These are phyloP conservation scores for Vitis hybrid DNA, from an alignment of 177 flowering plant genomes.

Conservation along the genomic window DNA sequence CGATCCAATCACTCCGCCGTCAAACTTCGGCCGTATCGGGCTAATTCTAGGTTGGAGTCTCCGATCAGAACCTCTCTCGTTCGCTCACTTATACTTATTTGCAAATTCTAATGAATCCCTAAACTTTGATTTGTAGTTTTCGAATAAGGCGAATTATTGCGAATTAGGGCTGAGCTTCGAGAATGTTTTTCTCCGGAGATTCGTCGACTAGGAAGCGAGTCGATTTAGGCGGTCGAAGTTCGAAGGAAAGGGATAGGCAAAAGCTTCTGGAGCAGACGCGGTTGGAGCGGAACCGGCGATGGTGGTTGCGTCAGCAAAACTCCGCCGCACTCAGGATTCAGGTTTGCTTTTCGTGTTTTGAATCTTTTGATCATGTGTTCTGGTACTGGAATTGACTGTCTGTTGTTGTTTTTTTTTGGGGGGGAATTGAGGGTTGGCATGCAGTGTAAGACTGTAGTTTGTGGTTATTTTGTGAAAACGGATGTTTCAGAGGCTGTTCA, in stretches of 20 bases:
- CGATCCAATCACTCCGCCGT: neutral
- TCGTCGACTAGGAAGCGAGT: slow-evolving; percentile 83
- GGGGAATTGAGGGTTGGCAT: too few relatives aligned
- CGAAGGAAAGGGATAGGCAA: slow-evolving; percentile 86
- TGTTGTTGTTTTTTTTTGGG: neutral
- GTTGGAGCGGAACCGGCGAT: slow-evolving; percentile 70
- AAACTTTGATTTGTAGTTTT: too few relatives aligned
- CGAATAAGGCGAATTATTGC: neutral
- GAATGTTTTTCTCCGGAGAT: slow-evolving; percentile 88
- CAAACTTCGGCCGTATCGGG: too few relatives aligned
- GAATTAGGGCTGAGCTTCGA: slow-evolving; percentile 1
- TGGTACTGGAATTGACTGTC: neutral
- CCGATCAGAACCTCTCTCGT: too few relatives aligned
- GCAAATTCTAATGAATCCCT: too few relatives aligned
- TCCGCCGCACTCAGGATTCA: slow-evolving; percentile 85
- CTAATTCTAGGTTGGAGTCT: too few relatives aligned
- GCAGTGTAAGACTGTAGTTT: too few relatives aligned
- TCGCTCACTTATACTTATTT: too few relatives aligned
- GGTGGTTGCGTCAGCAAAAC: slow-evolving; percentile 58
- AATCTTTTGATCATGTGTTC: neutral
- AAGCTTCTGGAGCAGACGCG: slow-evolving; percentile 87
- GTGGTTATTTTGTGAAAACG: too few relatives aligned
- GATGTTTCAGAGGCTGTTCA: too few relatives aligned
- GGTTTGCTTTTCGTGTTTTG: slow-evolving; percentile 33
- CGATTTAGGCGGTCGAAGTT: slow-evolving; percentile 92